Conservation (phyloP, 352 stramenopile species). For the Globisporangium perplexum region DNA sequence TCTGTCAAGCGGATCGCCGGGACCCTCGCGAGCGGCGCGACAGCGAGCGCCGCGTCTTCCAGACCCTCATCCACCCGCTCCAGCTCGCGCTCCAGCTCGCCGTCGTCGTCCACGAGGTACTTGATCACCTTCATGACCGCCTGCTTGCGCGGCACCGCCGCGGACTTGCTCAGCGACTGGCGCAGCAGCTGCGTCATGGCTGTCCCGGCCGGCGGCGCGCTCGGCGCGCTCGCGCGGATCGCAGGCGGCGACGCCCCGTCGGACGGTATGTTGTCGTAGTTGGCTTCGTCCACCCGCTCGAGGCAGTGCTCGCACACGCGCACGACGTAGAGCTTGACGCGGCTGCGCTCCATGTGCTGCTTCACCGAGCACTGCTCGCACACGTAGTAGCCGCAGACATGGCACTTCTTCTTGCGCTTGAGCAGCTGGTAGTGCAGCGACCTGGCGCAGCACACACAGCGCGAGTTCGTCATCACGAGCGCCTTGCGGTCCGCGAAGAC, state of each 20-base stretch:
- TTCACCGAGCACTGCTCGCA: constrained; percentile 17
- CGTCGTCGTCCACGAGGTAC: constrained; percentile 33
- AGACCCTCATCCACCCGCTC: neutral
- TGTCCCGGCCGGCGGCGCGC: neutral
- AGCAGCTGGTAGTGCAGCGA: constrained; percentile 18
- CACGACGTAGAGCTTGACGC: constrained; percentile 30
- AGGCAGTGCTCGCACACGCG: constrained; percentile 39
- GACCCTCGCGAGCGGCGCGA: neutral
- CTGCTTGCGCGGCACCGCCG: constrained; percentile 15
- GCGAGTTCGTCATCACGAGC: constrained; percentile 18
- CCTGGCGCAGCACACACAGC: constrained; percentile 25
- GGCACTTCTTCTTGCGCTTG: constrained; percentile 40
- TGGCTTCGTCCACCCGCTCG: constrained; percentile 33
- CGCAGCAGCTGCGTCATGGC: constrained; percentile 15
- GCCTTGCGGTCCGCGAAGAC: constrained; percentile 24
- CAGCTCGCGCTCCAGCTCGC: neutral
- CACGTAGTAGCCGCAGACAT: constrained; percentile 38
- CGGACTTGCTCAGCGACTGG: constrained; percentile 24
- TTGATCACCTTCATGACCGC: constrained; percentile 39
- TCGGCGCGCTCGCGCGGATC: constrained; percentile 1
- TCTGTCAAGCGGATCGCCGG: constrained; percentile 1
- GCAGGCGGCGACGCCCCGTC: neutral
- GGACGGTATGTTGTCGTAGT: constrained; percentile 20
- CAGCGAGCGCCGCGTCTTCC: too few relatives aligned
- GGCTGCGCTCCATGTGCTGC: constrained; percentile 32